Evolutionary conservation across 2,329 filamentous ascomycete species (phyloP), one percentile per base, ranked within the genome.

Genomic region (Ophiosphaerella korrae): DNA sequence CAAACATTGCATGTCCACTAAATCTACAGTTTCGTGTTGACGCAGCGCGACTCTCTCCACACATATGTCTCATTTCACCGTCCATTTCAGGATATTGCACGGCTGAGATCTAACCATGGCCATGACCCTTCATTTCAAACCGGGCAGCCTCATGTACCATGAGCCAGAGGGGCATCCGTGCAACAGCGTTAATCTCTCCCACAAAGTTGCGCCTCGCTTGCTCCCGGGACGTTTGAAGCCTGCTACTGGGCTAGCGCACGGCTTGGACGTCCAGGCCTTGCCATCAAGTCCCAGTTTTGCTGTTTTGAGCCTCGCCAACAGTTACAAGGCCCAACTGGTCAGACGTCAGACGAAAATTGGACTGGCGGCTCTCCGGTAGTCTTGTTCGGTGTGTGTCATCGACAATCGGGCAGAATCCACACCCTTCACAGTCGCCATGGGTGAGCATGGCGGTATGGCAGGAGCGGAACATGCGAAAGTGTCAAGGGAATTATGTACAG

Each of bases 121-220:
- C 57, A 61, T 58, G 54, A 62, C 68, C 70, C 71, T 74, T 74
- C 71, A 74, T 74, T 74, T 74, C 71, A 64, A 60, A 61, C 53
- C 53, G 53, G 55, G 48, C 60, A 58, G 57, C 57, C 62, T 68
- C 59, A 63, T 67, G 60, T 62, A 46, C 63, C 51, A 46, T 60
- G 57, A 67, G 62, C 50, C 56, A 51, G 47, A 42, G 45, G 46
- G 43, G 61, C 50, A 62, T 67, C 65, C 53, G 65, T 69, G 68
- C 69, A 60, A 60, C 52, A 57, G 66, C 66, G 64, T 63, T 66
- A 66, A 70, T 71, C 67, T 72, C 62, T 57, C 50, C 57, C 54
- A 61, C 58, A 60, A 60, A 52, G 44, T 57, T 62, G 57, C 62
- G 50, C 26, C 66, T 72, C 70, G 70, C 70, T 73, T 72, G 63